phyloP scores from a whole-genome alignment of 768 basidiomycete species.

The Leccinum barrowsii region DNA sequence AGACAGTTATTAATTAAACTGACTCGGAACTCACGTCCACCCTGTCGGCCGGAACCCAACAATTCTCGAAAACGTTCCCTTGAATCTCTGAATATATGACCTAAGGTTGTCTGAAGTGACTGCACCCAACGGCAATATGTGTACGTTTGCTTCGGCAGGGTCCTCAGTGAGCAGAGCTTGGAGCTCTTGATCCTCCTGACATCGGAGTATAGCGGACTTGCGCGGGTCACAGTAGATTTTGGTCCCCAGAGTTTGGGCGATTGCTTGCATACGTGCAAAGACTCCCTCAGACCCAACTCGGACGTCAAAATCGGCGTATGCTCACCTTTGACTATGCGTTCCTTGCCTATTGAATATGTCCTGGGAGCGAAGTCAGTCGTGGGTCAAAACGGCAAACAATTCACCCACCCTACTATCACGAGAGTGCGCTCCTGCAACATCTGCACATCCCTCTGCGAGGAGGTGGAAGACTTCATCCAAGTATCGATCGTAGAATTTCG shows the following conservation, averaged over 20 bases:
- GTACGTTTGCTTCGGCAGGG: slow-evolving; percentile 74
- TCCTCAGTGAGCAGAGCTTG: slow-evolving; percentile 73
- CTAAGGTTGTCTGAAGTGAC: slow-evolving; percentile 77
- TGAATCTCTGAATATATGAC: slow-evolving; percentile 71
- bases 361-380: slow-evolving; percentile 36
- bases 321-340: slow-evolving; percentile 91
- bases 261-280: slow-evolving; percentile 47
- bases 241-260: slow-evolving; percentile 75
- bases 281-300: background rate
- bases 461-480: slow-evolving; percentile 43
- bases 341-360: slow-evolving; percentile 97
- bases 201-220: slow-evolving; percentile 79
- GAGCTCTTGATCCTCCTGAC: slow-evolving; percentile 82
- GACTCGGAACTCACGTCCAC: slow-evolving; percentile 70
- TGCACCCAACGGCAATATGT: slow-evolving; percentile 75
- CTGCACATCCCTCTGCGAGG: slow-evolving; percentile 33
- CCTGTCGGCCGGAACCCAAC: slow-evolving; percentile 93
- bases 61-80: slow-evolving; percentile 63
- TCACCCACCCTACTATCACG: slow-evolving; percentile 68
- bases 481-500: slow-evolving; percentile 42
- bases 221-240: slow-evolving; percentile 88
- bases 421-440: slow-evolving; percentile 41
- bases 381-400: background rate
- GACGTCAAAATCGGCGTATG: background rate
- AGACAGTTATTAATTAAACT: background rate